Percentiles rank a stretch among this genome's conserved stretches.
These are phyloP conservation scores for Nigrospora sphaerica DNA, from an alignment of 2,329 filamentous ascomycete genomes.

Conservation along the genomic window DNA sequence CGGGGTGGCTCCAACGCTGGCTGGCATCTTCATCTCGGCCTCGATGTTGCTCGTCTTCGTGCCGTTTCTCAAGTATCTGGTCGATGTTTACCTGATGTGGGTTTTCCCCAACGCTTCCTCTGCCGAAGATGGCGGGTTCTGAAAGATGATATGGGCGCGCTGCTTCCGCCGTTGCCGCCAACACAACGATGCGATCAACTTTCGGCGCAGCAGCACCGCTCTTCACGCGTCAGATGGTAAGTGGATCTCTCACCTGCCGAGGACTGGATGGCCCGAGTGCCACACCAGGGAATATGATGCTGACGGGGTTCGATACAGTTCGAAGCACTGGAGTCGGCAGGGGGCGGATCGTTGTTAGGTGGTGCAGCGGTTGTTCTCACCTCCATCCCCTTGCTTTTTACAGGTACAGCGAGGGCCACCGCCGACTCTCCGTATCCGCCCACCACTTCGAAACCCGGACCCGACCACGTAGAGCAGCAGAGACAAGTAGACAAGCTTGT, in stretches of 20 bases:
- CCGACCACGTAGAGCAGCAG: constrained; percentile 13
- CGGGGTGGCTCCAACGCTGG: constrained; percentile 6
- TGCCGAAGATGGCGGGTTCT: no score
- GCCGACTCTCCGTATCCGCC: constrained; percentile 30
- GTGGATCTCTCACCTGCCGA: neutral
- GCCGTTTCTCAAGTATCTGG: neutral
- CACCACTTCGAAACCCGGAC: constrained; percentile 8
- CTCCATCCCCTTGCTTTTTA: constrained; percentile 51
- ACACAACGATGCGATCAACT: constrained; percentile 49
- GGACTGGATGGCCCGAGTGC: no score
- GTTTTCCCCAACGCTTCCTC: constrained; percentile 22
- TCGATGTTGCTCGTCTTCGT: neutral
- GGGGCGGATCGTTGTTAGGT: constrained; percentile 43
- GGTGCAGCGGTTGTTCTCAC: constrained; percentile 37
- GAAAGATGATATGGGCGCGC: constrained; percentile 34
- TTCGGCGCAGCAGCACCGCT: constrained; percentile 55
- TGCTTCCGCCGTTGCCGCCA: constrained; percentile 58
- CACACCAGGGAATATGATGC: neutral
- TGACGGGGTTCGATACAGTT: constrained; percentile 25
- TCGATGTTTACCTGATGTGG: constrained; percentile 43
- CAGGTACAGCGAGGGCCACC: constrained; percentile 37
- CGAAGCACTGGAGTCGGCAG: constrained; percentile 49
- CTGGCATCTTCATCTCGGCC: constrained; percentile 1
- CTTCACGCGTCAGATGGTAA: constrained; percentile 45
- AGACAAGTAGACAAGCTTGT: neutral